Evolutionary conservation across 2,329 filamentous ascomycete species (phyloP), one percentile per base, ranked within the genome.

Genomic region (Purpureocillium takamizusanense): DNA sequence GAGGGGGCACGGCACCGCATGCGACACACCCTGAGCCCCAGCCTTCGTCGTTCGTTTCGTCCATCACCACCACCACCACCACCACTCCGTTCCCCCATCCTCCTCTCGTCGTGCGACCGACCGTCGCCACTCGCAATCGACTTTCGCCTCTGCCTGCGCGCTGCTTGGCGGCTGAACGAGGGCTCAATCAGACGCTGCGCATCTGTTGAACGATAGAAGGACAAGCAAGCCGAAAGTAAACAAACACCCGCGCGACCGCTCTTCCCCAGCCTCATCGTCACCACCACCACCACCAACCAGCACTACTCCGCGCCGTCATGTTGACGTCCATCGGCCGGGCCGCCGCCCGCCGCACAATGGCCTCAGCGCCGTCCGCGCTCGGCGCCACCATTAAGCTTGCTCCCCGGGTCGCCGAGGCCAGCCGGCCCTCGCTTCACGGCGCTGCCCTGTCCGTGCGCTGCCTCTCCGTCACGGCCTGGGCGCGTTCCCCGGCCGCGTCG

Each of bases 321-420:
- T 51, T 70, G 44, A 61, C 59, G 37, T 55, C 59, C 23, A 51
- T 69, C 45, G 59, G 60, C 45, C 59, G 64, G 45, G 57, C 54
- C 38, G 60, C 60, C 38, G 52, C 57, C 42, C 57, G 55, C 51
- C 63, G 62, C 46, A 48, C 54, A 37, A 46, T 53, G 35, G 42
- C 47, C 38, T 36, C 47, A 31, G 38, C 47, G 32, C 41, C 51
- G n/a, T 41, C 46, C 50, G 45, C 46, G 45, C 47, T 49, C 42
- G 42, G 46, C 37, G 43, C 48, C n/a, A 12, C 33, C 15, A 18
- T 23, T 7, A 48, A 44, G 36, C 31, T 54, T 29, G 37, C 44
- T 36, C 42, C 46, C 30, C 48, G 41, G 21, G 21, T 25, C 21
- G 21, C 21, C 21, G 21, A n/a, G n/a, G n/a, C n/a, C n/a, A n/a